A percentile compares a stretch with the other conserved stretches of the same genome.
phyloP scores from a whole-genome alignment of 306 rosid species.

The Gastrolobium villosum region DNA sequence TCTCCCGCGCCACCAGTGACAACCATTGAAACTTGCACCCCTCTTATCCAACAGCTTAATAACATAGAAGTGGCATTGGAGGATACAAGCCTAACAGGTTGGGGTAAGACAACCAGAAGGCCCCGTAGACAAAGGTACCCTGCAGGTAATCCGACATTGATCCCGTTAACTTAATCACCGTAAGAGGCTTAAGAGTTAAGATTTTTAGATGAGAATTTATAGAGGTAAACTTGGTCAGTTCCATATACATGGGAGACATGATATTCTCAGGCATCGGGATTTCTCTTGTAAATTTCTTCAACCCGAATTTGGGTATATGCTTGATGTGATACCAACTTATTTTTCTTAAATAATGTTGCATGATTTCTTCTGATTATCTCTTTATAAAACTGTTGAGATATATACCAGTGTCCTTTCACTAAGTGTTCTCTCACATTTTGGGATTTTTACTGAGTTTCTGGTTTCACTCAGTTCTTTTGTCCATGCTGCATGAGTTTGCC shows the following conservation, averaged over 20 bases:
- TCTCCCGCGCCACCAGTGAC: constrained; percentile 69
- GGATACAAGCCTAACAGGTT: constrained; percentile 90
- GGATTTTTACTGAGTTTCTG: constrained; percentile 7
- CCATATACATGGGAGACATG: constrained; percentile 54
- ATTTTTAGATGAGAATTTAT: constrained; percentile 63
- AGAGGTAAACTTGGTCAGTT: constrained; percentile 68
- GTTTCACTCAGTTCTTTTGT: neutral
- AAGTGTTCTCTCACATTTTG: constrained; percentile 13
- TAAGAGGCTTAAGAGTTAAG: constrained; percentile 49
- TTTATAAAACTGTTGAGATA: constrained; percentile 51
- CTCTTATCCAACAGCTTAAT: constrained; percentile 67
- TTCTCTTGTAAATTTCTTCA: constrained; percentile 76
- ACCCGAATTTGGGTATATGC: constrained; percentile 66
- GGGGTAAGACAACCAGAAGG: constrained; percentile 97
- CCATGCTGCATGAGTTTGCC: constrained; percentile 32
- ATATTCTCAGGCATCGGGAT: constrained; percentile 55
- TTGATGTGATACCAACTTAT: constrained; percentile 76
- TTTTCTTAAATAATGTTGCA: constrained; percentile 76
- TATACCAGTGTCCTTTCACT: constrained; percentile 38
- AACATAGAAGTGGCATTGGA: constrained; percentile 77
- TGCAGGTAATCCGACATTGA: constrained; percentile 70
- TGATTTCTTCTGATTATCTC: constrained; percentile 68
- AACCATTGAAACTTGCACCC: constrained; percentile 55
- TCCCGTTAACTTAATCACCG: constrained; percentile 69
- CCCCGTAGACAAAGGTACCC: constrained; percentile 92